A percentile compares a stretch with the other conserved stretches of the same genome.
Conservation (phyloP, 2,329 filamentous ascomycete species). For the Trichoderma hamatum region DNA sequence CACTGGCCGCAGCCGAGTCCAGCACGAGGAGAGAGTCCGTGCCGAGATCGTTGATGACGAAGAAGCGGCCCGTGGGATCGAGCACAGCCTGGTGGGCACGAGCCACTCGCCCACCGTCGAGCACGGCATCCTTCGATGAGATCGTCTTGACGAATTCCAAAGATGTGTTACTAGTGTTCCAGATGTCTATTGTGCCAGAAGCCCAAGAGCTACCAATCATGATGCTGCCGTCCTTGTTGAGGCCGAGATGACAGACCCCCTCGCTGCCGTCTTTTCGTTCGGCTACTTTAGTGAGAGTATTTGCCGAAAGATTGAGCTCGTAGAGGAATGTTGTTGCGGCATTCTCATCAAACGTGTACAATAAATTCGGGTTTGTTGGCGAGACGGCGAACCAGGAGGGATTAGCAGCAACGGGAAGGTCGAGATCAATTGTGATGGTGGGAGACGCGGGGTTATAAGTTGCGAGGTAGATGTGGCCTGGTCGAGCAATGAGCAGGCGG, state of each 20-base stretch:
- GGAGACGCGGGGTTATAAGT: slow-evolving; percentile 48
- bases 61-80: slow-evolving; percentile 54
- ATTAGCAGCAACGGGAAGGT: slow-evolving; percentile 40
- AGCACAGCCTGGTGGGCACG: slow-evolving; percentile 53
- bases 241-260: slow-evolving; percentile 53
- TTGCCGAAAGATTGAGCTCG: slow-evolving; percentile 40
- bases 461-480: slow-evolving; percentile 46
- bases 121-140: slow-evolving; percentile 33
- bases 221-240: slow-evolving; percentile 48
- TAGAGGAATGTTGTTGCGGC: slow-evolving; percentile 44
- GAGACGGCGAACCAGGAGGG: slow-evolving; percentile 53
- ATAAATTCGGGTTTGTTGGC: slow-evolving; percentile 35
- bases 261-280: slow-evolving; percentile 41
- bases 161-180: slow-evolving; percentile 44
- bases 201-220: slow-evolving; percentile 51
- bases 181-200: slow-evolving; percentile 49
- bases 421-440: slow-evolving; percentile 37
- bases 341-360: slow-evolving; percentile 55
- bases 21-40: slow-evolving; percentile 51
- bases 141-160: slow-evolving; percentile 47
- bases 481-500: slow-evolving; percentile 46
- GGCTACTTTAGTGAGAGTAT: slow-evolving; percentile 33
- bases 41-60: slow-evolving; percentile 54
- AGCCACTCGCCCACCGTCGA: slow-evolving; percentile 38
- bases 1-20: slow-evolving; percentile 43